Evolutionary conservation across 495 filamentous ascomycete species (phyloP).

Genomic region (Aspergillus sclerotioniger): DNA sequence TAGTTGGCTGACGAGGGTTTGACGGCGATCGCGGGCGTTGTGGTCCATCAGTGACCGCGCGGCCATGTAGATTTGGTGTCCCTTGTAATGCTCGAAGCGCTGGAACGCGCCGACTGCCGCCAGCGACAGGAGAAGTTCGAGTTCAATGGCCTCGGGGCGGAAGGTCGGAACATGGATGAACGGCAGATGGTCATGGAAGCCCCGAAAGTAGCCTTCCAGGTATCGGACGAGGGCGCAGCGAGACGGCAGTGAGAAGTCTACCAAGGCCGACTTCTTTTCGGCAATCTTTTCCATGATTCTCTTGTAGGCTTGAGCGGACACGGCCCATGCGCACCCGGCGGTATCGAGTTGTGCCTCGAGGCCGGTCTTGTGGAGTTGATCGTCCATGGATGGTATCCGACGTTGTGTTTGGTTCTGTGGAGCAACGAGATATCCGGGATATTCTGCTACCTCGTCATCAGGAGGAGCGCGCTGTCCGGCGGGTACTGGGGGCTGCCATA

Average conservation of each 20-base stretch:
- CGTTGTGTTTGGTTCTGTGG: background rate
- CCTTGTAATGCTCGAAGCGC: constrained; percentile 51
- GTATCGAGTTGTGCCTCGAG: background rate
- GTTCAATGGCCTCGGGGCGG: constrained; percentile 43
- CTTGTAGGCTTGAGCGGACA: background rate
- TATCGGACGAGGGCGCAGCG: constrained; percentile 55
- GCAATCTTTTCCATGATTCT: background rate
- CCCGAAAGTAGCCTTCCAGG: constrained; percentile 55
- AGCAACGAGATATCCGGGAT: background rate
- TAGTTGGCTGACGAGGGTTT: background rate
- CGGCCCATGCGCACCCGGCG: background rate
- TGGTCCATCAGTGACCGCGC: background rate
- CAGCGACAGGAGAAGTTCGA: constrained; percentile 54
- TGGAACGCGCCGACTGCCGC: constrained; percentile 21
- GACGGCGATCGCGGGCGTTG: background rate
- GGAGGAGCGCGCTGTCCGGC: background rate
- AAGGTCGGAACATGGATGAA: constrained; percentile 59
- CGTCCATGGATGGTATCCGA: background rate
- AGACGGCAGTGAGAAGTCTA: constrained; percentile 21
- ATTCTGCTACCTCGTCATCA: background rate
- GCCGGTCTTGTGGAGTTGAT: background rate
- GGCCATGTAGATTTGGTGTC: constrained; percentile 14
- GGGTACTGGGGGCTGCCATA: background rate
- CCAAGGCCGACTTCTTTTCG: background rate
- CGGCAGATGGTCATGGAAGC: constrained; percentile 59